These are phyloP conservation scores for Paramicrosporidium saccamoebae DNA, from an alignment of 371 early-diverging fungal species.

Conservation along the genomic window DNA sequence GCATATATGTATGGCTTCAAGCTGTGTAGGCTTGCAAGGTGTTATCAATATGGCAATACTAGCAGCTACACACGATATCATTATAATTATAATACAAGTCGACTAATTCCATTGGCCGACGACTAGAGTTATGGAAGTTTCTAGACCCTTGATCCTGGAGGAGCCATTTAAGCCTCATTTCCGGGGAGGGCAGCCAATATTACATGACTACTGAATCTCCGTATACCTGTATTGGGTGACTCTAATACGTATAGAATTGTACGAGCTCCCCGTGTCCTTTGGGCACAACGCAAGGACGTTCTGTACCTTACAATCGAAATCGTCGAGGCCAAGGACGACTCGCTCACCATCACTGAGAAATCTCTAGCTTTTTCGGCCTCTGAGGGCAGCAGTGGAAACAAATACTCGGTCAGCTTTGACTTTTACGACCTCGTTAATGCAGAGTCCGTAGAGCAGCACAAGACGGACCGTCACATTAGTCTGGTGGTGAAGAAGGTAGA, in stretches of 20 bases:
- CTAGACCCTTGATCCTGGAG: no score
- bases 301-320: conserved; percentile 56
- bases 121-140: no score
- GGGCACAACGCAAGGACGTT: conserved; percentile 59
- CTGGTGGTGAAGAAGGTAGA: conserved; percentile 28
- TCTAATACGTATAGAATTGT: no score
- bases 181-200: no score
- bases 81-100: no score
- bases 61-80: background rate
- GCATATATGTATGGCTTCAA: no score
- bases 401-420: conserved; percentile 35
- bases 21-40: no score
- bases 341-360: conserved; percentile 20
- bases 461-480: conserved; percentile 22
- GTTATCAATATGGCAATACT: conserved; percentile 3
- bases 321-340: conserved; percentile 21
- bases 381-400: conserved; percentile 18
- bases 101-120: no score
- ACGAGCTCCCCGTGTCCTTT: no score
- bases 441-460: conserved; percentile 24
- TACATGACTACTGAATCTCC: no score
- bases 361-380: conserved; percentile 6
- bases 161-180: no score
- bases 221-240: no score
- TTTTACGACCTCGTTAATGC: conserved; percentile 28